A percentile compares a stretch with the other conserved stretches of the same genome.
phyloP scores from a whole-genome alignment of 169 alveolate species.

The Plasmodium relictum region DNA sequence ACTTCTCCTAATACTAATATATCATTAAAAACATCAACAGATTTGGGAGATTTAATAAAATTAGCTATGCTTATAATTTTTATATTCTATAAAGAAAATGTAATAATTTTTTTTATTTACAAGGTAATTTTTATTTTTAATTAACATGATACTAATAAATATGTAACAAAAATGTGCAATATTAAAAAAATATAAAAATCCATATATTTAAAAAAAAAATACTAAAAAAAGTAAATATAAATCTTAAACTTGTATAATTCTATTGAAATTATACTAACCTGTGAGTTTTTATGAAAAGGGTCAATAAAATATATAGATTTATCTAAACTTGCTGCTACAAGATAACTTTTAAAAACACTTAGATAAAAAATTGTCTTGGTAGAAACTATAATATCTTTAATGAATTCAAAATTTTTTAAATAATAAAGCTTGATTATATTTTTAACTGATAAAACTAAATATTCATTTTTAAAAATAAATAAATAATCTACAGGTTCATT shows the following conservation, averaged over 20 bases:
- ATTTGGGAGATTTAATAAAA: slow-evolving; percentile 14
- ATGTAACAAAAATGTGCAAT: no score
- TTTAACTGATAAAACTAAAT: slow-evolving; percentile 41
- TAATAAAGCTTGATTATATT: slow-evolving; percentile 58
- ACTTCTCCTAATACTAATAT: slow-evolving; percentile 30
- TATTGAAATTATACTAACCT: slow-evolving; percentile 8
- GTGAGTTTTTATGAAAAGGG: slow-evolving; percentile 19
- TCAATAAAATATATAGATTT: slow-evolving; percentile 44
- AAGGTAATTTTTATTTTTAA: no score
- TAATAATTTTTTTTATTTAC: no score
- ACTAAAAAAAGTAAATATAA: no score
- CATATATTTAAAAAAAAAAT: no score
- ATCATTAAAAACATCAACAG: slow-evolving; percentile 22
- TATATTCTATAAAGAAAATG: slow-evolving; percentile 11
- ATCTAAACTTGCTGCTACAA: slow-evolving; percentile 70
- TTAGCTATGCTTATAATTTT: slow-evolving; percentile 44
- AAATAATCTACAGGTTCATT: slow-evolving; percentile 57
- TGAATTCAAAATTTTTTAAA: not conserved
- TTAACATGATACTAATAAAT: no score
- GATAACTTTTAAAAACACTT: slow-evolving; percentile 21
- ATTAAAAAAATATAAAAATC: no score
- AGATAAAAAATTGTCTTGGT: slow-evolving; percentile 61
- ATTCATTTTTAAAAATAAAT: slow-evolving; percentile 41
- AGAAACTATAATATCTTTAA: slow-evolving; percentile 46
- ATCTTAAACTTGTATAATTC: no score